These are phyloP conservation scores for Neurospora hispaniola DNA, from an alignment of 495 filamentous ascomycete species.

Conservation along the genomic window DNA sequence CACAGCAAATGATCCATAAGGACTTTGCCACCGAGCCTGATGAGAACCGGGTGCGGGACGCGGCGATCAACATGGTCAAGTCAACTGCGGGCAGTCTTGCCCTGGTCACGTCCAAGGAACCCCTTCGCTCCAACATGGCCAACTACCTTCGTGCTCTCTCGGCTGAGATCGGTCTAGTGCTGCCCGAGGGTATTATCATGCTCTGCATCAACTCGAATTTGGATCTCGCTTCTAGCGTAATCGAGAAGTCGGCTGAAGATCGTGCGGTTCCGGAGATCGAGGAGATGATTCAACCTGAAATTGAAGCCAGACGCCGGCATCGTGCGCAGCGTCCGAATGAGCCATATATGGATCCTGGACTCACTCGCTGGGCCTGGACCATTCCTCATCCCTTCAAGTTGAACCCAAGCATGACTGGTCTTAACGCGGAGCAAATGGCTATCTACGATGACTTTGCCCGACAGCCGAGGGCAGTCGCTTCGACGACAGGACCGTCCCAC, in stretches of 20 bases:
- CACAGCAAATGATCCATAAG: conserved; percentile 84
- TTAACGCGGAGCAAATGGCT: conserved; percentile 85
- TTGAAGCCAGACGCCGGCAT: conserved; percentile 65
- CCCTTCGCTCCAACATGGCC: conserved; percentile 85
- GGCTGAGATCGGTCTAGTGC: conserved; percentile 54
- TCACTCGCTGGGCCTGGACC: conserved; percentile 76
- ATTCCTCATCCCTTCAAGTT: conserved; percentile 88
- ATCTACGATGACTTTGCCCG: conserved; percentile 94
- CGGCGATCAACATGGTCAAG: conserved; percentile 85
- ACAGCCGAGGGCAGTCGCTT: conserved; percentile 51
- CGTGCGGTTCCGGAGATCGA: conserved; percentile 90
- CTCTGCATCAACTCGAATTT: conserved; percentile 99
- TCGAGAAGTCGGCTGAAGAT: conserved; percentile 89
- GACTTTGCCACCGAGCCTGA: conserved; percentile 92
- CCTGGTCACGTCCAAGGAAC: conserved; percentile 96
- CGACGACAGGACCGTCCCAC: conserved; percentile 26
- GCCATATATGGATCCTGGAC: conserved; percentile 65
- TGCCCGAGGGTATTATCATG: conserved; percentile 80
- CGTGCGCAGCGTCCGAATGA: conserved; percentile 60
- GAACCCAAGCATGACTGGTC: conserved; percentile 46
- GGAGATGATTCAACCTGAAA: conserved; percentile 67
- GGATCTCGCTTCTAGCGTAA: conserved; percentile 80
- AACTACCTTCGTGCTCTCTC: conserved; percentile 86
- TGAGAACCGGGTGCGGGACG: conserved; percentile 70
- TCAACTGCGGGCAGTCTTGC: conserved; percentile 87